phyloP scores from a whole-genome alignment of 805 yeast genomes.

The Cyberlindnera subsufficiens region DNA sequence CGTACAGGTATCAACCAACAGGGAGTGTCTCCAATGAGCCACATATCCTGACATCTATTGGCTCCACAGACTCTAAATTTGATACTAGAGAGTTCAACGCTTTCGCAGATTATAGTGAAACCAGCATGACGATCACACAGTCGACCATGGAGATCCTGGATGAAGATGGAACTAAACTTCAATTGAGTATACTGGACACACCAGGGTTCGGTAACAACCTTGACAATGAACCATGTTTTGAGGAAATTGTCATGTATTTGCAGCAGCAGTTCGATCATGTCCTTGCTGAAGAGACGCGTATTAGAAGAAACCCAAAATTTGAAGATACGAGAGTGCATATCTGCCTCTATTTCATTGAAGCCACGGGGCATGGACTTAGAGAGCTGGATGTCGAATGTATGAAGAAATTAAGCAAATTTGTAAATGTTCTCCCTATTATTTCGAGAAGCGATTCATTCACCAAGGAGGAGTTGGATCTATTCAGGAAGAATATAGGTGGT shows the following conservation, averaged over 20 bases:
- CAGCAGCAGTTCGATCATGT: constrained; percentile 76
- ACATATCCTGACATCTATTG: constrained; percentile 14
- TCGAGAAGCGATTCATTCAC: constrained; percentile 72
- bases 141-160: constrained; percentile 56
- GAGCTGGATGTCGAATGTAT: constrained; percentile 69
- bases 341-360: constrained; percentile 64
- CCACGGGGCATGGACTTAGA: constrained; percentile 73
- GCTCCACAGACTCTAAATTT: constrained; percentile 37
- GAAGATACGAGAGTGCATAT: constrained; percentile 75
- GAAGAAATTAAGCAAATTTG: constrained; percentile 65
- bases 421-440: constrained; percentile 67
- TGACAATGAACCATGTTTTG: constrained; percentile 61
- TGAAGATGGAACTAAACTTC: constrained; percentile 51
- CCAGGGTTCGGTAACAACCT: constrained; percentile 74
- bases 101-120: constrained; percentile 49
- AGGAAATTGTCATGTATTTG: constrained; percentile 58
- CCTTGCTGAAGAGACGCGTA: constrained; percentile 81
- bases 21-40: constrained; percentile 25
- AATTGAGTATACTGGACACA: constrained; percentile 62
- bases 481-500: constrained; percentile 52
- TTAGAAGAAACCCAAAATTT: constrained; percentile 78
- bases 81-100: constrained; percentile 61
- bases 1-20: constrained; percentile 47
- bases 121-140: constrained; percentile 72
- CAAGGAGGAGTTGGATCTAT: constrained; percentile 45